Conservation (phyloP, 345 rosid genomes). For the Raphanus sativus region DNA sequence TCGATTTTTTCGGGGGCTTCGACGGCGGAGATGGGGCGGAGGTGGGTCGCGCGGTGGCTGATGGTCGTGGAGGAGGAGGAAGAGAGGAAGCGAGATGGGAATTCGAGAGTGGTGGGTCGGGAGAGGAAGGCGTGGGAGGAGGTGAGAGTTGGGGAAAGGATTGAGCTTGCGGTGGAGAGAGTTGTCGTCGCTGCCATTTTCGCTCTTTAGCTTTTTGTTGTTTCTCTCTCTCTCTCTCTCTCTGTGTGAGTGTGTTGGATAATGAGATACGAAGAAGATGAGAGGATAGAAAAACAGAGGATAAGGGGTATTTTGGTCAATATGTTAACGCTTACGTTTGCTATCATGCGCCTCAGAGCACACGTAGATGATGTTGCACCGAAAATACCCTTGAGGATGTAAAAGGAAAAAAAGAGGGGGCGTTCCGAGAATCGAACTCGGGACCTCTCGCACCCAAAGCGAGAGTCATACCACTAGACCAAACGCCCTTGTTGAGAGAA, state of each 20-base stretch:
- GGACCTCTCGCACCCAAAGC: constrained; percentile 54
- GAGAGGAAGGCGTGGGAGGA: not conserved
- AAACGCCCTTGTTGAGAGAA: constrained; percentile 46
- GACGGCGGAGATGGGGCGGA: constrained; percentile 60
- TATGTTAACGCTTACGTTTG: not conserved
- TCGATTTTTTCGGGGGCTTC: constrained; percentile 66
- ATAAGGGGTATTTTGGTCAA: constrained; percentile 35
- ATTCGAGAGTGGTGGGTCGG: constrained; percentile 35
- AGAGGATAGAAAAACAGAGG: constrained; percentile 22
- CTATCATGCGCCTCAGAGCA: constrained; percentile 1
- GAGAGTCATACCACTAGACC: constrained; percentile 84
- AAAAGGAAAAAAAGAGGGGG: not conserved
- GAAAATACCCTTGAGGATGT: no score
- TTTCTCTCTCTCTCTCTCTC: not conserved
- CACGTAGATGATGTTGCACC: not conserved
- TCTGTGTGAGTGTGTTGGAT: not conserved
- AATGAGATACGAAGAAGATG: not conserved
- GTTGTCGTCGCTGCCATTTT: constrained; percentile 47
- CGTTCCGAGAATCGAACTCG: constrained; percentile 40
- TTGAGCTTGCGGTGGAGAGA: constrained; percentile 41
- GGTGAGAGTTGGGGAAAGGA: constrained; percentile 27
- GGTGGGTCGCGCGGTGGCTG: constrained; percentile 40
- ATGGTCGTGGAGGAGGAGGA: constrained; percentile 16
- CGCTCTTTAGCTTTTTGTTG: constrained; percentile 7
- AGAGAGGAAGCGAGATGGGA: constrained; percentile 37